Base-by-base conservation (phyloP, 2,329 filamentous ascomycete species). In the Trichophyton simii region DNA sequence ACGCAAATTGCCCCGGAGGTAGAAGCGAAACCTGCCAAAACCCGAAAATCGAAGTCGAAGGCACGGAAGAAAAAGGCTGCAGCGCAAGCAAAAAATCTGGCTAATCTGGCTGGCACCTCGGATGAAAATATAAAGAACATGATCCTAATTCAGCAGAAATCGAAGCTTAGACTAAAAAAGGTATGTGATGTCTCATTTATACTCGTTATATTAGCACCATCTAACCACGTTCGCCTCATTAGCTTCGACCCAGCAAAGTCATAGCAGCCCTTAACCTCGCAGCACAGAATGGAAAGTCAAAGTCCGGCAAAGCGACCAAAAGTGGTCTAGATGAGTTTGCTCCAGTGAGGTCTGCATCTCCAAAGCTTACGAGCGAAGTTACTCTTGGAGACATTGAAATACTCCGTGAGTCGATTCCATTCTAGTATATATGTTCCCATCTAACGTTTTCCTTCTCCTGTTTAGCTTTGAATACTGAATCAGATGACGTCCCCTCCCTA, bases 401-500 rank as follows among this genome's bases (percentile, higher is more conserved):
- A 55, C 52, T 55, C 2, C 28, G 52, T 55, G 18, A n/a, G 52
- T 55, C n/a, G 52, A 9, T 36, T 25, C 50, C 13, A 31, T 5
- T 5, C 25, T 18, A 54, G 8, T 3, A 31, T 13, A 4, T 8
- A 31, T 6, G n/a, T 31, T 9, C 15, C 9, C 36, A 9, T 55
- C 52, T 55, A 36, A 55, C 52, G 1, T 13, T 5, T 20, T 11
- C 28, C 15, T 18, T 28, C 2, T 28, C 7, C 18, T 2, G n/a
- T 36, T 36, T 61, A 74, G 74, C 72, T 54, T 65, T 77, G 58
- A 68, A 73, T 52, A 63, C 79, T 46, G 72, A 79, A 25, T 78
- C 79, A 46, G 74, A 80, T 1, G 76, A 77, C 11, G 80, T 86
- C 9, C 88, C 90, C 0, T 75, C 75, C 28, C 77, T 96, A 1